phyloP scores from a whole-genome alignment of 768 basidiomycete genomes.

The Scleroderma citrinum region DNA sequence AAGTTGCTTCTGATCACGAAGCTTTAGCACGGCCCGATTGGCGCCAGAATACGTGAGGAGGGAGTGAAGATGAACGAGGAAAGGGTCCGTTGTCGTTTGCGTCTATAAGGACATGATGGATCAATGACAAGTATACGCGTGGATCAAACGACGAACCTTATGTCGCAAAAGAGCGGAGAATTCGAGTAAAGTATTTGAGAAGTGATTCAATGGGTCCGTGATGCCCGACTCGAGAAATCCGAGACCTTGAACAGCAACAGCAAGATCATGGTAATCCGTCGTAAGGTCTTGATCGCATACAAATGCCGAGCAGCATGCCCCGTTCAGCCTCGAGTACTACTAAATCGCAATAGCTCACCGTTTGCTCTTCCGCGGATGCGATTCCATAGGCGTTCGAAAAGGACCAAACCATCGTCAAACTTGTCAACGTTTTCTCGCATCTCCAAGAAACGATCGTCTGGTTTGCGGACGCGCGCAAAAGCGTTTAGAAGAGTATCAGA shows the following conservation, averaged over 20 bases:
- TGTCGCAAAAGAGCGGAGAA: slow-evolving; percentile 89
- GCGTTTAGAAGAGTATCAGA: slow-evolving; percentile 96
- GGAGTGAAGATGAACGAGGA: slow-evolving; percentile 85
- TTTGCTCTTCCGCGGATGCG: slow-evolving; percentile 76
- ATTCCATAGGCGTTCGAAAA: slow-evolving; percentile 76
- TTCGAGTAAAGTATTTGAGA: slow-evolving; percentile 92
- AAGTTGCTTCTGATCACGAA: slow-evolving; percentile 97
- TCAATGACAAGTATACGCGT: not conserved
- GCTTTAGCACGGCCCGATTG: slow-evolving; percentile 89
- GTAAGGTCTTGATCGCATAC: slow-evolving; percentile 91
- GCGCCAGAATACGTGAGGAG: slow-evolving; percentile 90
- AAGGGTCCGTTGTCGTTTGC: slow-evolving; percentile 86
- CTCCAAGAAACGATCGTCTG: slow-evolving; percentile 89
- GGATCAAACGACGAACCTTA: slow-evolving; percentile 43
- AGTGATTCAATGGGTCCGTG: slow-evolving; percentile 94
- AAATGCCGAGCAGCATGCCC: too few relatives aligned
- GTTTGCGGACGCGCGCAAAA: slow-evolving; percentile 92
- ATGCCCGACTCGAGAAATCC: slow-evolving; percentile 98
- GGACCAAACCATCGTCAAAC: slow-evolving; percentile 88
- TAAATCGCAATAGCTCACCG: slow-evolving; percentile 61
- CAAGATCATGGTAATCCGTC: slow-evolving; percentile 95
- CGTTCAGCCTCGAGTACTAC: too few relatives aligned
- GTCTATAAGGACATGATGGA: slow-evolving; percentile 44
- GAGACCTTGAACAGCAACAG: slow-evolving; percentile 92
- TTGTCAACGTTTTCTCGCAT: slow-evolving; percentile 93